Evolutionary conservation across 805 yeast species (phyloP).

Genomic region (Metahyphopichia silvanorum): DNA sequence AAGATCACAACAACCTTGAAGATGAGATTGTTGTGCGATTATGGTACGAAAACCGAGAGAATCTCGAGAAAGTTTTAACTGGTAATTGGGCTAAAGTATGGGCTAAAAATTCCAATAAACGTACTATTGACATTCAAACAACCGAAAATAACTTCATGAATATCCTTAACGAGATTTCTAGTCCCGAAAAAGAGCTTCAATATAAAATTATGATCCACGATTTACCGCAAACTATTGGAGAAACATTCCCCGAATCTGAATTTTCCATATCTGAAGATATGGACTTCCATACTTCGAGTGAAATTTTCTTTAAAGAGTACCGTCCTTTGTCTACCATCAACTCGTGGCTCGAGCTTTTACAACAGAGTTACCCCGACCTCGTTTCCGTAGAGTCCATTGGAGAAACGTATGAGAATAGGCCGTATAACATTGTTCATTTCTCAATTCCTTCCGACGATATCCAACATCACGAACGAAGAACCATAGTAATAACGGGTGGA

Average conservation of each 20-base stretch:
- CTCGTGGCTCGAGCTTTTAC: slow-evolving; percentile 65
- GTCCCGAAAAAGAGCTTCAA: slow-evolving; percentile 12
- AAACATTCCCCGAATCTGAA: slow-evolving; percentile 45
- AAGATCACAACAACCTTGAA: too few relatives aligned
- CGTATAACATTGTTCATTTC: slow-evolving; percentile 63
- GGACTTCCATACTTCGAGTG: slow-evolving; percentile 24
- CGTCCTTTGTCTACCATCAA: slow-evolving; percentile 66
- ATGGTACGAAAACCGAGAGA: too few relatives aligned
- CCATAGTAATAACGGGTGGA: slow-evolving; percentile 79
- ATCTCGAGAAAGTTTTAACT: too few relatives aligned
- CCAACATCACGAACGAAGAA: slow-evolving; percentile 42
- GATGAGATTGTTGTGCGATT: too few relatives aligned
- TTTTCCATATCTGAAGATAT: slow-evolving; percentile 5
- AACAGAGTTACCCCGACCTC: slow-evolving; percentile 59
- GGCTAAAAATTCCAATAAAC: slow-evolving; percentile 34
- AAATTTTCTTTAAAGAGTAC: slow-evolving; percentile 67
- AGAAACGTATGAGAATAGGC: slow-evolving; percentile 70
- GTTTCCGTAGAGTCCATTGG: slow-evolving; percentile 70
- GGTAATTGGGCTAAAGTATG: too few relatives aligned
- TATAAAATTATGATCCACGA: slow-evolving; percentile 51
- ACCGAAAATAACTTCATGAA: slow-evolving; percentile 14
- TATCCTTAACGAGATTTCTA: slow-evolving; percentile 18
- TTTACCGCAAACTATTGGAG: slow-evolving; percentile 53
- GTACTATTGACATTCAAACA: slow-evolving; percentile 18
- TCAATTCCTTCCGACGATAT: slow-evolving; percentile 42